Percentiles rank a stretch among this genome's conserved stretches.
phyloP scores from a whole-genome alignment of 176 grass and related monocot genomes.

The Pharus latifolius region DNA sequence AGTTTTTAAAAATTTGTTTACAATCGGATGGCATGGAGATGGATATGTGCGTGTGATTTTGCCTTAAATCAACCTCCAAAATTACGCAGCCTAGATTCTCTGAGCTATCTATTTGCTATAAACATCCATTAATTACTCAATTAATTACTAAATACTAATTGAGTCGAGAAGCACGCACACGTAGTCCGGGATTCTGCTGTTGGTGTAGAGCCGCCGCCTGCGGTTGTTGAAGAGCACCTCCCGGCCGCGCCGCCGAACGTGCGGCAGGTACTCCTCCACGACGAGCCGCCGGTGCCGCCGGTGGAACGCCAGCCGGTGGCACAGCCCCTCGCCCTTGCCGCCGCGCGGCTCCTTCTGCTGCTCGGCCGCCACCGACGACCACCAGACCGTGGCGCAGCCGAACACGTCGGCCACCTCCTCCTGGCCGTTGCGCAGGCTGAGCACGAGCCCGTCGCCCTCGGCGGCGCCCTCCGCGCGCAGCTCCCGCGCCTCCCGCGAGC shows the following conservation, averaged over 20 bases:
- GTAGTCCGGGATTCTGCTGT: no score
- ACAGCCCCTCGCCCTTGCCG: neutral
- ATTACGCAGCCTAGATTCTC: no score
- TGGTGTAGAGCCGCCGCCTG: neutral
- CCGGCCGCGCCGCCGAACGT: slow-evolving; percentile 8
- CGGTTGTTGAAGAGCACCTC: slow-evolving; percentile 32
- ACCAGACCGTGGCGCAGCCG: neutral
- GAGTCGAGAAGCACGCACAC: no score
- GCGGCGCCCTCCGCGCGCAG: slow-evolving; percentile 6
- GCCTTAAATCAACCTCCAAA: no score
- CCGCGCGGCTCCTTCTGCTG: neutral
- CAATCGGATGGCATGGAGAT: no score
- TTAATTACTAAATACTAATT: no score
- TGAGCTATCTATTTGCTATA: no score
- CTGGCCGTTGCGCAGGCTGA: slow-evolving; percentile 17
- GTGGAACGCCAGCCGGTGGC: slow-evolving; percentile 25
- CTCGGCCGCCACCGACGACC: no score
- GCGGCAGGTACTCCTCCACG: slow-evolving; percentile 5
- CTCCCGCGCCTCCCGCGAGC: neutral
- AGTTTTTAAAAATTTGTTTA: no score
- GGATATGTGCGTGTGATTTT: no score
- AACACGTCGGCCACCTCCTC: slow-evolving; percentile 42
- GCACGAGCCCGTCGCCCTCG: neutral
- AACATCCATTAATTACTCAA: no score
- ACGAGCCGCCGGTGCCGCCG: slow-evolving; percentile 15